These are phyloP conservation scores for Umbelopsis sp. DNA, from an alignment of 192 early-diverging fungal species.

Conservation along the genomic window DNA sequence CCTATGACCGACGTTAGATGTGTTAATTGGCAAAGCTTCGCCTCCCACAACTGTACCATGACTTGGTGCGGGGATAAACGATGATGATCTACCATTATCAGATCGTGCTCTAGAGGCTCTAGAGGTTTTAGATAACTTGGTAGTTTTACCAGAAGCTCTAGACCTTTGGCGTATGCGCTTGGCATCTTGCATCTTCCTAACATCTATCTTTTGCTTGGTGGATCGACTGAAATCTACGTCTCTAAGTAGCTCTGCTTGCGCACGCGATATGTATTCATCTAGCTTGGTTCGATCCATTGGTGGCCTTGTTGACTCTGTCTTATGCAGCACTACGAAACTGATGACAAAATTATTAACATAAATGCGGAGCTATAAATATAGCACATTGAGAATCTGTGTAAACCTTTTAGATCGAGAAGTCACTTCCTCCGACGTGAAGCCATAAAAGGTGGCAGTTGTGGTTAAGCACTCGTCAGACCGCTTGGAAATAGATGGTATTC, in stretches of 20 bases:
- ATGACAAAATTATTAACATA: neutral
- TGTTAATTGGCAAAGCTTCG: constrained; percentile 53
- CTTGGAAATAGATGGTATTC: neutral
- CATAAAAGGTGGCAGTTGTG: neutral
- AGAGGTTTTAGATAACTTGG: neutral
- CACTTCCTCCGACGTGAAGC: neutral
- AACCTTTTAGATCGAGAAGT: neutral
- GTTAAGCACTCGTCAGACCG: neutral
- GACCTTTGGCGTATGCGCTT: no score
- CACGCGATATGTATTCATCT: neutral
- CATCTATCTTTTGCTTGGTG: neutral
- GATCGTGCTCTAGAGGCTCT: no score
- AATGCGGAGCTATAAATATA: neutral
- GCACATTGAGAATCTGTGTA: neutral
- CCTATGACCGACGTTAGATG: constrained; percentile 63
- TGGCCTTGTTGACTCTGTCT: neutral
- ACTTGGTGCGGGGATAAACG: constrained; percentile 16
- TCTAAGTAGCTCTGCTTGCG: neutral
- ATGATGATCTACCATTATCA: neutral
- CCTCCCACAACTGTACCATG: constrained; percentile 63
- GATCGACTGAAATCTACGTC: neutral
- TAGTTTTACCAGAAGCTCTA: neutral
- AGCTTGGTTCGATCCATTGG: neutral
- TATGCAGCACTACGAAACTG: neutral
- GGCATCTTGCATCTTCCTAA: neutral